phyloP scores from a whole-genome alignment of 495 filamentous ascomycete species.

The Aspergillus incahuasiensis region DNA sequence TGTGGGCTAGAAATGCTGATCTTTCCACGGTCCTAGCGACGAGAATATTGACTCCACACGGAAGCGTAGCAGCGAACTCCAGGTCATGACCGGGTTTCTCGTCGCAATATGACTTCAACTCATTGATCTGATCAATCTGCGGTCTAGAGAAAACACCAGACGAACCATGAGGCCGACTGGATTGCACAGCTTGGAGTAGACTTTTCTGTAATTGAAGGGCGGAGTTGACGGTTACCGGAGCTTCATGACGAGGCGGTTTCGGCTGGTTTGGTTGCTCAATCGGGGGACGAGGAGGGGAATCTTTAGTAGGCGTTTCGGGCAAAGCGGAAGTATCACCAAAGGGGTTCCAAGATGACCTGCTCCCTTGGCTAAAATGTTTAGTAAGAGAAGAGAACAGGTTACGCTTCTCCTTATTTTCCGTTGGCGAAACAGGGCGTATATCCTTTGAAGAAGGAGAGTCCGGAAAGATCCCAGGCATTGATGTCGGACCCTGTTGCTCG shows the following conservation, averaged over 20 bases:
- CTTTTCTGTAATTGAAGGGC: conserved; percentile 50
- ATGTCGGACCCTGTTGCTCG: conserved; percentile 22
- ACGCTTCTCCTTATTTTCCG: conserved; percentile 32
- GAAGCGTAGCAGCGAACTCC: conserved; percentile 62
- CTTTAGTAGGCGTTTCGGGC: conserved; percentile 15
- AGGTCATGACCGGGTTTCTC: conserved; percentile 75
- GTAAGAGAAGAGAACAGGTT: conserved; percentile 61
- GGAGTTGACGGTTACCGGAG: conserved; percentile 38
- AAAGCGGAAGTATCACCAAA: conserved; percentile 25
- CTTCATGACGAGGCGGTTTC: conserved; percentile 29
- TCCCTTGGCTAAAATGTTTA: conserved; percentile 57
- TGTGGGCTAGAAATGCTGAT: conserved; percentile 55
- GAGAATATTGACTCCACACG: conserved; percentile 69
- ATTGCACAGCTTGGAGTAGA: conserved; percentile 74
- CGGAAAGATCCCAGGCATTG: conserved; percentile 67
- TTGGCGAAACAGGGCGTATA: conserved; percentile 17
- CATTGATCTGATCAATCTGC: conserved; percentile 67
- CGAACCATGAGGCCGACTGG: conserved; percentile 76
- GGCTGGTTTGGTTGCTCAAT: conserved; percentile 37
- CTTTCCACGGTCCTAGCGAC: conserved; percentile 51
- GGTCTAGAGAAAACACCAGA: conserved; percentile 65
- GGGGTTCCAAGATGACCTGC: conserved; percentile 24
- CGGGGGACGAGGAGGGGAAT: conserved; percentile 45
- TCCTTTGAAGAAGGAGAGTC: conserved; percentile 53
- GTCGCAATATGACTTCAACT: conserved; percentile 88